A percentile compares a stretch with the other conserved stretches of the same genome.
Conservation (phyloP, 2,329 filamentous ascomycete species). For the Talaromyces rugulosus region DNA sequence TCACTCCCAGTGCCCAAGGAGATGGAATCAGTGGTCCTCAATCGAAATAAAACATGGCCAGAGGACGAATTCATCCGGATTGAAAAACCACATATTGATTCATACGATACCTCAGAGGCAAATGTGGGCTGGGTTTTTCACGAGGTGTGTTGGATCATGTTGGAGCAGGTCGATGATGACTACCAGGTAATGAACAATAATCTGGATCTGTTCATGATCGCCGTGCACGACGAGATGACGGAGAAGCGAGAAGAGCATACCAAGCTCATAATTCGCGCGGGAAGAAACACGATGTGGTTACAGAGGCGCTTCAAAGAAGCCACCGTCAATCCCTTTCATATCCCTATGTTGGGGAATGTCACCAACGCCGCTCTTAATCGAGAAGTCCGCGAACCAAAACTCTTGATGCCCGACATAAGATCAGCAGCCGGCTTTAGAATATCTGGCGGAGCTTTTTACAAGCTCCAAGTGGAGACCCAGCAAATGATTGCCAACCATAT, state of each 20-base stretch:
- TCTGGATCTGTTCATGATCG: neutral
- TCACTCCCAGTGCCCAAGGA: neutral
- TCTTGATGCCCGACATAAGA: neutral
- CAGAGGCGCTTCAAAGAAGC: neutral
- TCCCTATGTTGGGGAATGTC: neutral
- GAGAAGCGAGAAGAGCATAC: neutral
- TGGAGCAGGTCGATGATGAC: neutral
- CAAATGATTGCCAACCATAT: neutral
- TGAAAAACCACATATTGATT: neutral
- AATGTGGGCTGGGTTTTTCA: constrained; percentile 7
- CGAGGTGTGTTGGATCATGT: constrained; percentile 4
- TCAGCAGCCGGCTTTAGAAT: neutral
- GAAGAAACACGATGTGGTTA: neutral
- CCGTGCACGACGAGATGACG: neutral
- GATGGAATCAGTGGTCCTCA: neutral
- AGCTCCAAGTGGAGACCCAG: neutral
- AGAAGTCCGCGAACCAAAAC: no score
- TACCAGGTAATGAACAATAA: neutral
- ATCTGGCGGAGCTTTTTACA: neutral
- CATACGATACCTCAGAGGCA: neutral
- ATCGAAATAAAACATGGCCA: neutral
- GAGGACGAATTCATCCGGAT: constrained; percentile 1
- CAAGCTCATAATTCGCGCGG: neutral
- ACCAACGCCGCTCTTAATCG: neutral
- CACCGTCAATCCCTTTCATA: neutral